Evolutionary conservation across 2,329 filamentous ascomycete species (phyloP), one percentile per base, ranked within the genome.

Genomic region (Cercospora zeae-maydis): DNA sequence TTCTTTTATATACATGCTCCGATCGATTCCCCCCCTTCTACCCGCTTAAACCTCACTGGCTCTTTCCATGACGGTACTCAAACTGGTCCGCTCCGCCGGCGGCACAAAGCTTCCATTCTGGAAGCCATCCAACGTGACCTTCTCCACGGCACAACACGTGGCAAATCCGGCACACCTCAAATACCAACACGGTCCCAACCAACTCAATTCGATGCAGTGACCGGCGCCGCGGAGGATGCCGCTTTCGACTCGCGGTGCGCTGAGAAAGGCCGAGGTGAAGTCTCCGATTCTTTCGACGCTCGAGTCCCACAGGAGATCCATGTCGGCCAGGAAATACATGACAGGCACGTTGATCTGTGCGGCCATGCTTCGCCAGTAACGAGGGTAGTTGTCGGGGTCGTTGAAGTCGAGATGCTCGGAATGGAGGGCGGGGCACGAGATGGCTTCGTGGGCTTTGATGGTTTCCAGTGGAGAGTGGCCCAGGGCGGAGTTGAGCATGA

Each of bases 121-220:
- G 33, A 53, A 59, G 0, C 57, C 57, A 21, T 59, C 57, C 45
- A 59, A 24, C 1, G 57, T 59, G 36, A 61, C 59, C 19, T 55
- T 61, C 42, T 63, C 62, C 16, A 63, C 58, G 9, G 62, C 62
- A 42, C 57, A 60, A 24, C 62, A 59, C 39, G 47, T 58, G 30
- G 62, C 62, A 13, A 63, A 63, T 2, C 62, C 62, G 10, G 58
- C 57, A 60, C 62, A 63, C 14, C 58, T 56, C 34, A 61, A 34
- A 45, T 63, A 63, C 62, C 62, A 63, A 16, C 52, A 52, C 14
- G 62, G 62, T 8, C 62, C 62, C 27, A 63, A 14, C 62, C 62
- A 63, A 21, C 57, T 60, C 30, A 63, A 14, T 14, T 63, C 62
- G 13, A 63, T 63, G 31, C 62, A 63, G 31, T 63, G 57, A 2